These are phyloP conservation scores for Backusella circina DNA, from an alignment of 192 early-diverging fungal genomes.

Conservation along the genomic window DNA sequence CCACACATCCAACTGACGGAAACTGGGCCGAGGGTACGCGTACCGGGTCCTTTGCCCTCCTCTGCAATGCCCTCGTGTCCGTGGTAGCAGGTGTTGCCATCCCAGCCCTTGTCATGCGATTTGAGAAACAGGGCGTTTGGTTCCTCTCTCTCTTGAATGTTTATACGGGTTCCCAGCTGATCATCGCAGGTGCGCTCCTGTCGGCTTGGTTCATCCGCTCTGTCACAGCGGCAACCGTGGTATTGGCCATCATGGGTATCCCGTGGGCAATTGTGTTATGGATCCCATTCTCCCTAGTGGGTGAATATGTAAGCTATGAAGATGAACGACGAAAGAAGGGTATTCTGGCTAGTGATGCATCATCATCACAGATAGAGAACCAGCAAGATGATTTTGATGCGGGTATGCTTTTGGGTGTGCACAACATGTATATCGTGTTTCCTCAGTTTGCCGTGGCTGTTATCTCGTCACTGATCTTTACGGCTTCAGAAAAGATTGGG, in stretches of 20 bases:
- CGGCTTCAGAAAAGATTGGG: conserved; percentile 53
- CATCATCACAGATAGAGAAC: not conserved
- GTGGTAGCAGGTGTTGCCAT: conserved; percentile 61
- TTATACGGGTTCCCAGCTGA: conserved; percentile 68
- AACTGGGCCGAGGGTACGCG: conserved; percentile 60
- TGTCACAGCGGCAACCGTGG: conserved; percentile 55
- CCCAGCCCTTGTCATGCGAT: conserved; percentile 43
- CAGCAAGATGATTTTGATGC: conserved; percentile 43
- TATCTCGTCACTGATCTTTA: conserved; percentile 53
- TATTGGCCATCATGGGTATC: conserved; percentile 78
- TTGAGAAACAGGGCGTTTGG: conserved; percentile 1
- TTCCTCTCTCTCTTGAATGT: conserved; percentile 51
- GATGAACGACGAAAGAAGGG: conserved; percentile 30
- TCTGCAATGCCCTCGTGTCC: conserved; percentile 74
- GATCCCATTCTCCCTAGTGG: conserved; percentile 90
- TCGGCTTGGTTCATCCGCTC: conserved; percentile 58
- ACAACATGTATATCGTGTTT: conserved; percentile 93
- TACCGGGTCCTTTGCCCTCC: conserved; percentile 83
- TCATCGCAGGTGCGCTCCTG: conserved; percentile 67
- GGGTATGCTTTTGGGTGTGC: conserved; percentile 84
- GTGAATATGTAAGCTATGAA: conserved; percentile 62
- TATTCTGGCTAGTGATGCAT: not conserved
- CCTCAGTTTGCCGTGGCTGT: conserved; percentile 91
- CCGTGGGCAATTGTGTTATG: conserved; percentile 88
- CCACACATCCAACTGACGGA: conserved; percentile 26